Evolutionary conservation across 768 basidiomycete species (phyloP).

Genomic region (Tubosaeta brunneosetosa): DNA sequence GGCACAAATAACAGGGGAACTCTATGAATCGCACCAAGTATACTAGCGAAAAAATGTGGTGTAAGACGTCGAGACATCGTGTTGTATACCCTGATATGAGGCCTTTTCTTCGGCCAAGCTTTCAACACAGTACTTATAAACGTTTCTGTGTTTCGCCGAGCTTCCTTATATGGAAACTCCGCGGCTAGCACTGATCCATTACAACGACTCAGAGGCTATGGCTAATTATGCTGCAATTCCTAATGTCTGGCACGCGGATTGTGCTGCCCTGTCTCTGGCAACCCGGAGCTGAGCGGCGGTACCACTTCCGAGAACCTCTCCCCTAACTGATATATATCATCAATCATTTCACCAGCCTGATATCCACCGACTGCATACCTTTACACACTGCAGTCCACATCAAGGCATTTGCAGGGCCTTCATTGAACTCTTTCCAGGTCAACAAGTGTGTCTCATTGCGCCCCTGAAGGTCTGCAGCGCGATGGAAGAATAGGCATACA

Average conservation of each 20-base stretch:
- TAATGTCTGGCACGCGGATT: constrained; percentile 36
- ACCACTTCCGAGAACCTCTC: constrained; percentile 44
- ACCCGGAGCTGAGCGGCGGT: constrained; percentile 38
- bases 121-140: not conserved
- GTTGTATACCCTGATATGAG: not conserved
- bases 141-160: too few relatives aligned
- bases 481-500: not conserved
- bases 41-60: constrained; percentile 52
- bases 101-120: not conserved
- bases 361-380: constrained; percentile 34
- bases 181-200: constrained; percentile 14
- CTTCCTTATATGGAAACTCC: constrained; percentile 26
- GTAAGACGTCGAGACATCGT: constrained; percentile 37
- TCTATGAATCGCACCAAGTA: constrained; percentile 42
- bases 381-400: constrained; percentile 56
- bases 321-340: constrained; percentile 38
- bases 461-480: constrained; percentile 35
- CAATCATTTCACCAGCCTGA: not conserved
- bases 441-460: constrained; percentile 29
- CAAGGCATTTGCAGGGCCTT: constrained; percentile 40
- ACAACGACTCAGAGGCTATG: too few relatives aligned
- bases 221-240: constrained; percentile 15
- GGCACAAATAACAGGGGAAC: constrained; percentile 1
- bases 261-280: constrained; percentile 49
- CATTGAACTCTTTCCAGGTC: constrained; percentile 36